Evolutionary conservation across 2,329 filamentous ascomycete genomes (phyloP), one percentile per base, ranked within the genome.

Genomic region (Aspergillus tamarii): DNA sequence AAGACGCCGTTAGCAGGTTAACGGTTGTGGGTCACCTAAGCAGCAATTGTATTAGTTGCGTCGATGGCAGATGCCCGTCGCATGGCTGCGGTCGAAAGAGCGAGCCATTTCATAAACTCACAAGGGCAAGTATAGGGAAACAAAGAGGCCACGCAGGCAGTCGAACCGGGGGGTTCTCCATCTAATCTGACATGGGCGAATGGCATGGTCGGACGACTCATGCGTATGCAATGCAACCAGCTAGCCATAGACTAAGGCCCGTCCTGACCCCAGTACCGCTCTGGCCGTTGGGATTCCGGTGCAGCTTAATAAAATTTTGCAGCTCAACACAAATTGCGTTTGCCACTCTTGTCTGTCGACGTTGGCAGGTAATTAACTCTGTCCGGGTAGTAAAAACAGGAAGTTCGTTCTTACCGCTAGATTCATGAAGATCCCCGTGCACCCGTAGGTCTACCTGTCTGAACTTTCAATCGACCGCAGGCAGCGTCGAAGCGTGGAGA

Each of bases 221-320:
- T 28, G 48, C 21, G 48, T 28, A 52, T 52, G 48, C 48, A 52
- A 52, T 52, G 48, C 48, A 52, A 52, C 48, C 48, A 52, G 48
- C 48, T 52, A 52, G 26, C 26, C 21, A 52, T 26, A 1, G 16
- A 52, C 48, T 52, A 26, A 14, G 11, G 32, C 21, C 48, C 48
- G 48, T 52, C 26, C 26, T 32, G 45, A 9, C 48, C 12, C 48
- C 48, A 52, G 3, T 52, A 52, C 12, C 48, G 48, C 48, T 52
- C 48, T 52, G 48, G 48, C 48, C 48, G 48, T 52, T 52, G 48
- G 48, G 48, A 26, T 52, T 52, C 48, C 48, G 48, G 21, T 28
- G 48, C 48, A 52, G 14, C 48, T 48, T 48, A 48, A 48, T 48
- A 26, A 23, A 26, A 48, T 21, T 46, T 6, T 26, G 21, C 4